Evolutionary conservation across 2,329 filamentous ascomycete genomes (phyloP), one percentile per base, ranked within the genome.

Genomic region (Periconia sp.): DNA sequence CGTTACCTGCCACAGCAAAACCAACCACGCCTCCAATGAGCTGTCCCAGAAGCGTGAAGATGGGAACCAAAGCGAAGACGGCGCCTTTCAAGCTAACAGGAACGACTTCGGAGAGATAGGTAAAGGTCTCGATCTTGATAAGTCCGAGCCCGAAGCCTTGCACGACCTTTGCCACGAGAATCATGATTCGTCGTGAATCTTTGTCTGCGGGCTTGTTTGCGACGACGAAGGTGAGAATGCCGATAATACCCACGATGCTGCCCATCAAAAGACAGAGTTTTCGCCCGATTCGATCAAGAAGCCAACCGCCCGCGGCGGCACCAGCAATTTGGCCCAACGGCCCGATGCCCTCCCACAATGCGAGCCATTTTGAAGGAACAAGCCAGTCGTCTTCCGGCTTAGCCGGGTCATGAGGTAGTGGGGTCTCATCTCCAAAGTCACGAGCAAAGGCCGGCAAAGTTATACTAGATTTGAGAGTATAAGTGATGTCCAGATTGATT

Each of bases 341-440:
- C 20, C 70, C 70, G 7, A 73, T 65, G 19, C 75, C 73, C 42
- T 73, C 75, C 77, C 77, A 80, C 14, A 80, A 65, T 1, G 76
- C 73, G 8, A 80, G 66, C 77, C 77, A 80, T 18, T 73, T 62
- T 1, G 76, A 75, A 0, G 78, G 77, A 18, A 62, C 58, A 19
- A 77, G 70, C 52, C 52, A 60, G 15, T 51, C 18, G 30, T 47
- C 31, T 49, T 58, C 46, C 20, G 18, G 40, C 9, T 49, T 33
- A 11, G 31, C 9, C 14, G 37, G 18, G 18, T 44, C 35, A 11
- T 17, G 31, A 15, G 11, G 41, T 9, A 19, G 52, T n/a, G n/a
- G n/a, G n/a, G n/a, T n/a, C 17, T 58, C 55, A 13, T 37, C 33
- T 2, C 83, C 83, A 63, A 83, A 85, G 57, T 83, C 78, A 15